Percentiles rank a stretch among this genome's conserved stretches.
These are phyloP conservation scores for Pseudonitzschia multiseries DNA, from an alignment of 108 stramenopile genomes.

Conservation along the genomic window DNA sequence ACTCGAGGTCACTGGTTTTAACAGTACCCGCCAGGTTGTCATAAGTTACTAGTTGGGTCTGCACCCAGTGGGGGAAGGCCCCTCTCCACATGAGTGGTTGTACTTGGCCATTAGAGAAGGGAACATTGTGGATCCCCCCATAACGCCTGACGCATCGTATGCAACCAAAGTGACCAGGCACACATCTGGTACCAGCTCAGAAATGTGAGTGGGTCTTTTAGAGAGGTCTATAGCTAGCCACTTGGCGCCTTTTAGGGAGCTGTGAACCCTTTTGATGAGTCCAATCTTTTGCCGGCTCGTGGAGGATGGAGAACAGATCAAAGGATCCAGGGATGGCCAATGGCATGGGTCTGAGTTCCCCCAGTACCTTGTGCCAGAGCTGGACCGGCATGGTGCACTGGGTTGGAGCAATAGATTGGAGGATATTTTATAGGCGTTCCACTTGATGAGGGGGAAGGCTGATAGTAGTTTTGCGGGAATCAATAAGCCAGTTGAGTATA, in stretches of 20 bases:
- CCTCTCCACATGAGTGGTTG: conserved; percentile 46
- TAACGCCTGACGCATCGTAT: conserved; percentile 35
- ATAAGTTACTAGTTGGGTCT: conserved; percentile 7
- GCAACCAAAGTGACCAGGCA: conserved; percentile 19
- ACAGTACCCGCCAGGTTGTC: conserved; percentile 34
- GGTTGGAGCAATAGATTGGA: background rate
- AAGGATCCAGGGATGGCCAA: conserved; percentile 30
- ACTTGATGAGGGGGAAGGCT: conserved; percentile 30
- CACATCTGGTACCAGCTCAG: conserved; percentile 37
- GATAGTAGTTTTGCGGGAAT: too few species aligned
- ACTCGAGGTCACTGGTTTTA: conserved; percentile 45
- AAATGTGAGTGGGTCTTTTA: conserved; percentile 34
- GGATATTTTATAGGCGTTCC: conserved; percentile 31
- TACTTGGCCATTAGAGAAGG: background rate
- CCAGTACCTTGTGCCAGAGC: conserved; percentile 25
- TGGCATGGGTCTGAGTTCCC: conserved; percentile 18
- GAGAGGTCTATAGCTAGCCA: conserved; percentile 12
- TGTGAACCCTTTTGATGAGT: conserved; percentile 17
- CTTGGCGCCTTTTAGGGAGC: conserved; percentile 26
- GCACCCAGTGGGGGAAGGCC: conserved; percentile 32
- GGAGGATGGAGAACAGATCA: conserved; percentile 39
- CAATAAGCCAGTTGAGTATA: too few species aligned
- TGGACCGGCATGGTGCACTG: background rate
- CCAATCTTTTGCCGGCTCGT: conserved; percentile 22
- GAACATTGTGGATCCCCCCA: conserved; percentile 28